These are phyloP conservation scores for Mycogone perniciosa DNA, from an alignment of 2,329 filamentous ascomycete species.

Conservation along the genomic window DNA sequence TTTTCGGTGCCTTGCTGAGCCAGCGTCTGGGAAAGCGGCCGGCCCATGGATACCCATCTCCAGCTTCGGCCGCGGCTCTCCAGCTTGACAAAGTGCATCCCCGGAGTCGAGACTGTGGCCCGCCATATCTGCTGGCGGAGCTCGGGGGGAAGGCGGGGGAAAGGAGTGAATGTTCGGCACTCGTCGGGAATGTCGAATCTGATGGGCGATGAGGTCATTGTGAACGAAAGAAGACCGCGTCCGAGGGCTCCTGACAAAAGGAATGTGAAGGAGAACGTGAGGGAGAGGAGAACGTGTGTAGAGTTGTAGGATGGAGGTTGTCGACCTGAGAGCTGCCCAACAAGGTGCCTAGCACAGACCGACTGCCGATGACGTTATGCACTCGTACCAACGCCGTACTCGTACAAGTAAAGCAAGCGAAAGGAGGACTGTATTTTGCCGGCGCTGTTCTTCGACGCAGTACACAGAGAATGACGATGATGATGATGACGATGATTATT, in stretches of 20 bases:
- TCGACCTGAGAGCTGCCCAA: too few species aligned
- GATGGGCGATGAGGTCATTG: conserved; percentile 12
- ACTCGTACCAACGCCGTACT: too few species aligned
- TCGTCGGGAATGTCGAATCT: conserved; percentile 27
- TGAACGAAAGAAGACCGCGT: neutral
- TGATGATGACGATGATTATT: too few species aligned
- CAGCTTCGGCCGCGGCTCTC: conserved; percentile 17
- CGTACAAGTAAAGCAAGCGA: too few species aligned
- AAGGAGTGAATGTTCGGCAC: conserved; percentile 27
- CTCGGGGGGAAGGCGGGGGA: conserved; percentile 28
- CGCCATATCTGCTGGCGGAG: conserved; percentile 32
- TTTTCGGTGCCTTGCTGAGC: conserved; percentile 10
- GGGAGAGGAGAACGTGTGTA: too few species aligned
- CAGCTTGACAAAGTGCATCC: conserved; percentile 31
- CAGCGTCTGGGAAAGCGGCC: neutral
- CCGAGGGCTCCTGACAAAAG: neutral
- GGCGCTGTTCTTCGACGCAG: too few species aligned
- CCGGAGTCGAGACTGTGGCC: conserved; percentile 24
- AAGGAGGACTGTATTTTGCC: too few species aligned
- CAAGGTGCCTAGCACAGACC: too few species aligned
- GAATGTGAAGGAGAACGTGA: neutral
- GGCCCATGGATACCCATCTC: conserved; percentile 18
- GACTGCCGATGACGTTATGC: too few species aligned
- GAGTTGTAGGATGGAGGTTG: too few species aligned
- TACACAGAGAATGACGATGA: too few species aligned